phyloP scores from a whole-genome alignment of 2,329 filamentous ascomycete genomes.

The Aspergillus melleus region DNA sequence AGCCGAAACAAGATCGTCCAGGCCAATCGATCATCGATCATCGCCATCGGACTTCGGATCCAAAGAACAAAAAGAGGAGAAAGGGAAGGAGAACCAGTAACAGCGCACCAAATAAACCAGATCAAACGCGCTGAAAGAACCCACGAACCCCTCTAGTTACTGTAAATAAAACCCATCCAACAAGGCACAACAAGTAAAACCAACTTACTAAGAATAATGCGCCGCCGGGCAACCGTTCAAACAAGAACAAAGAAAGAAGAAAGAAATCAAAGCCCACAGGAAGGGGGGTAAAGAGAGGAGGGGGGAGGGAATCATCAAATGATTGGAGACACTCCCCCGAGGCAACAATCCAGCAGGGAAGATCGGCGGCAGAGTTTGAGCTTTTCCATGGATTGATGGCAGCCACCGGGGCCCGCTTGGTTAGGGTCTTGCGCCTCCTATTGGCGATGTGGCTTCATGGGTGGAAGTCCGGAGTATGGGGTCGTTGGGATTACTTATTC shows the following conservation, averaged over 20 bases:
- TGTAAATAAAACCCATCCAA: background rate
- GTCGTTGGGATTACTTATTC: background rate
- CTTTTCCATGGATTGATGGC: slow-evolving; percentile 18
- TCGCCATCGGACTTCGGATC: background rate
- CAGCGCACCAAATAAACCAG: background rate
- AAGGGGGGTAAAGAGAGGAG: too few species aligned
- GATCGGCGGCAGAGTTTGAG: slow-evolving; percentile 24
- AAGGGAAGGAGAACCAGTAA: background rate
- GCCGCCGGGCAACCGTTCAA: background rate
- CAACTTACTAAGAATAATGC: background rate
- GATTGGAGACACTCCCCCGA: slow-evolving; percentile 10
- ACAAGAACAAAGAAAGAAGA: background rate
- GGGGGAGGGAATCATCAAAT: background rate
- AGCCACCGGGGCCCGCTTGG: slow-evolving; percentile 10
- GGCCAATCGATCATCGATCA: background rate
- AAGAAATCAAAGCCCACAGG: background rate
- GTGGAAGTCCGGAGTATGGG: background rate
- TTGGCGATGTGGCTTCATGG: background rate
- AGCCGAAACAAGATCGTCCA: background rate
- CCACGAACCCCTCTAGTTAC: background rate
- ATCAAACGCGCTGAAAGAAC: background rate
- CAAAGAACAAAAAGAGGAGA: background rate
- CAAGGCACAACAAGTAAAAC: background rate
- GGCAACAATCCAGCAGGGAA: slow-evolving; percentile 19
- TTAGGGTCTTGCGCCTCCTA: background rate